Base-by-base conservation (phyloP, 331 rosid genomes). In the Quercus tomentella region DNA sequence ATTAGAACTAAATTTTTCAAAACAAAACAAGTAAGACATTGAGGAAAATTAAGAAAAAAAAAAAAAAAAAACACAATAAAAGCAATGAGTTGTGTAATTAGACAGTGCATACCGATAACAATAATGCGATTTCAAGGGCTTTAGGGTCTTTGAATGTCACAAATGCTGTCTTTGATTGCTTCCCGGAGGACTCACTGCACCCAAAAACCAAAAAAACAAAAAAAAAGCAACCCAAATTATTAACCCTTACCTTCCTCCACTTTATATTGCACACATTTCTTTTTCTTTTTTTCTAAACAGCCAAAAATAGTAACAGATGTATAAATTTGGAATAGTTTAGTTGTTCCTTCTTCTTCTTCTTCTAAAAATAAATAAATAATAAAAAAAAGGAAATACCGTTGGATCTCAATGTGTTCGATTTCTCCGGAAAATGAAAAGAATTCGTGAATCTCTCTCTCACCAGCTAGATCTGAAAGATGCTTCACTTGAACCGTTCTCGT, bases 401-500 rank as follows among this genome's bases (percentile, higher is more conserved):
- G 89, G 89, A 92, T 92, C 86, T 94, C 88, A 88, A 92, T 81
- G 76, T 87, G 93, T 61, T 92, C 97, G 52, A 94, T 91, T 87
- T 94, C 97, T 41, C 98, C 97, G 56, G 98, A 87, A 60, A 94
- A 94, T 2, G 97, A 94, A 84, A 94, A 94, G 85, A 92, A 94
- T 63, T 94, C 98, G 10, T 89, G 97, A 91, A 94, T 92, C 91
- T 94, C 98, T 80, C 98, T 87, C 83, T 91, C 97, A 54, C 89
- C 76, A 61, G 98, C 98, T 79, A 94, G 98, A 94, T 94, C 97
- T 87, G 98, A 94, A 54, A 94, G 79, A 26, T 91, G 90, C 84
- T 77, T 84, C 58, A 92, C 98, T 86, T 92, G 97, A 81, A 92
- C 97, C 14, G 97, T 92, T 73, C 97, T 88, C 20, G 93, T 92